Evolutionary conservation across 2,329 filamentous ascomycete genomes (phyloP).

Genomic region (Exophiala viscosa): DNA sequence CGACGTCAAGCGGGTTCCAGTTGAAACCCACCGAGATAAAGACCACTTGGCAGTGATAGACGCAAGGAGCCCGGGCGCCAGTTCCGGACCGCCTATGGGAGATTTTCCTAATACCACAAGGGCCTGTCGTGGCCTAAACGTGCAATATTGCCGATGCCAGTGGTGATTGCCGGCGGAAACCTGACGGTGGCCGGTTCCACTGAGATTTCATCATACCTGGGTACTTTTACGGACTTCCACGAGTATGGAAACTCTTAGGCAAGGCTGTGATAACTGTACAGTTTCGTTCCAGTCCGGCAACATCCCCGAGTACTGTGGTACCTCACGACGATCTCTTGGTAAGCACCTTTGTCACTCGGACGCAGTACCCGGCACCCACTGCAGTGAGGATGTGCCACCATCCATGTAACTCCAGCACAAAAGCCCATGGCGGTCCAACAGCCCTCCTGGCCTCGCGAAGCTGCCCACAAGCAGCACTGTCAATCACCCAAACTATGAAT

Average conservation of each 20-base stretch:
- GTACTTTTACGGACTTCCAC: neutral
- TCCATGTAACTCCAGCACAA: slow-evolving; percentile 32
- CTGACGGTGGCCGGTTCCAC: neutral
- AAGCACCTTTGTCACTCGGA: slow-evolving; percentile 21
- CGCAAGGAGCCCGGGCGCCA: neutral
- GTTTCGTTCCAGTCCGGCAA: neutral
- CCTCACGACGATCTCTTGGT: slow-evolving; percentile 5
- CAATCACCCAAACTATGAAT: slow-evolving; percentile 30
- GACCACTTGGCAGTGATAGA: neutral
- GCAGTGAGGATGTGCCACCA: slow-evolving; percentile 31
- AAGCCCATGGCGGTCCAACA: slow-evolving; percentile 30
- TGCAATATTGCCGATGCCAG: too few species aligned
- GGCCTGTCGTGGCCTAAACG: neutral
- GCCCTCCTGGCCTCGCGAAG: slow-evolving; percentile 20
- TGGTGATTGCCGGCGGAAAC: too few species aligned
- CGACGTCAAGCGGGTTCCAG: neutral
- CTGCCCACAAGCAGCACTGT: slow-evolving; percentile 27
- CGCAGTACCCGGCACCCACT: slow-evolving; percentile 24
- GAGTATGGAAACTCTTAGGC: neutral
- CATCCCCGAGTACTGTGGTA: too few species aligned
- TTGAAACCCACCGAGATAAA: neutral
- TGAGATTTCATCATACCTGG: neutral
- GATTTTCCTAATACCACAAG: neutral
- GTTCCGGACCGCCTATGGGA: neutral
- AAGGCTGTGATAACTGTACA: neutral